Evolutionary conservation across 176 grass and related monocot species (phyloP), one percentile per base, ranked within the genome.

Genomic region (Carex littledalei): DNA sequence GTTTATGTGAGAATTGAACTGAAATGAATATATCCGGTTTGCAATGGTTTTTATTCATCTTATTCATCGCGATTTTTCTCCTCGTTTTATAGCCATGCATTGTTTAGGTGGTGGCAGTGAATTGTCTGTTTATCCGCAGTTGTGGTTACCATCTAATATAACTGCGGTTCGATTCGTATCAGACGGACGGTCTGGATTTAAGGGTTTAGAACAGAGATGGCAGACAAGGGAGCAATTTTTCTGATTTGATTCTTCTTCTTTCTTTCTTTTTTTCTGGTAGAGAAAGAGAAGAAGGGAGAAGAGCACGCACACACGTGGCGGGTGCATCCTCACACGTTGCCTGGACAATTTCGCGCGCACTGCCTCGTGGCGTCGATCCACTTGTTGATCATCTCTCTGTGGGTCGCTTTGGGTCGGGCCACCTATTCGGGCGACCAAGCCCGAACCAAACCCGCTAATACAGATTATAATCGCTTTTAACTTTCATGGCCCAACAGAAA

Each of bases 51-150:
- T 83, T 81, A 62, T 62, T 83, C 21, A 26, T 68, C 20, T 53
- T n/a, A n/a, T n/a, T n/a, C n/a, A n/a, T n/a, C n/a, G n/a, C n/a
- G 63, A 81, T 31, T 68, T 83, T 54, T 26, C 26, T 68, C 81
- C 78, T 68, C 16, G 55, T 20, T 89, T 84, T 86, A 47, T 67
- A 70, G 68, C 80, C 85, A 62, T 86, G 80, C 63, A 83, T 86
- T 68, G 81, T 92, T 87, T 94, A 88, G 85, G 90, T 94, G 92
- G 89, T 80, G 56, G 57, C 65, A 69, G 64, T 62, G 84, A 79
- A 66, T 64, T 67, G 79, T 63, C 55, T 10, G 32, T 72, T 72
- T 85, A 85, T 85, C 83, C 70, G 11, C n/a, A 68, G 78, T 17
- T 86, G 58, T 53, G 37, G 57, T 49, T 65, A n/a, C 45, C 12